Percentiles rank a stretch among this genome's conserved stretches.
Conservation (phyloP, 2,329 filamentous ascomycete genomes). For the Neonectria punicea region DNA sequence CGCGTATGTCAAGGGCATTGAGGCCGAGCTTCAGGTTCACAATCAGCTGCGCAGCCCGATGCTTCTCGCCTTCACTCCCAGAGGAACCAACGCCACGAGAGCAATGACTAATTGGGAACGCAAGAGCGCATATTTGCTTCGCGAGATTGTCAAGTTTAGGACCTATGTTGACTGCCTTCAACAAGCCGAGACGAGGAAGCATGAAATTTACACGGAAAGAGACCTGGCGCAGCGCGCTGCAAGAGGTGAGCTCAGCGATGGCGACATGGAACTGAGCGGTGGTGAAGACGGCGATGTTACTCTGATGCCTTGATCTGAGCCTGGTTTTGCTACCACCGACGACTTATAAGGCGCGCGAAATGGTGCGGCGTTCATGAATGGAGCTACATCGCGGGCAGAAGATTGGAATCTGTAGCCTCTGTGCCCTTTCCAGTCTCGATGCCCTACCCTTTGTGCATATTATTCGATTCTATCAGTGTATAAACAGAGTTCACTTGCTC, state of each 20-base stretch:
- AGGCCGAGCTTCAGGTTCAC: constrained; percentile 85
- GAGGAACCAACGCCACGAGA: constrained; percentile 81
- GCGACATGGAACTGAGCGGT: constrained; percentile 49
- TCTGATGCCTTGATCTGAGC: constrained; percentile 44
- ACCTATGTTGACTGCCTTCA: constrained; percentile 91
- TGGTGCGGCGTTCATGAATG: constrained; percentile 7
- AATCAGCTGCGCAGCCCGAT: constrained; percentile 90
- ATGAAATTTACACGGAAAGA: constrained; percentile 74
- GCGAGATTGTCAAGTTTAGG: constrained; percentile 95
- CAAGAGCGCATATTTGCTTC: constrained; percentile 89
- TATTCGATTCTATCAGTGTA: constrained; percentile 37
- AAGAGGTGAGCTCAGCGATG: constrained; percentile 57
- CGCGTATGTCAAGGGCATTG: constrained; percentile 85
- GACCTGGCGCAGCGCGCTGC: constrained; percentile 62
- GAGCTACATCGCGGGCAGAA: constrained; percentile 27
- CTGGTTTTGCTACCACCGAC: constrained; percentile 27
- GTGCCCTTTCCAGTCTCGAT: constrained; percentile 34
- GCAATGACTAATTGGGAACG: constrained; percentile 98
- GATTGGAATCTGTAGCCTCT: constrained; percentile 28
- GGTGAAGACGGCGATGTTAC: constrained; percentile 51
- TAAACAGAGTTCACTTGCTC: constrained; percentile 24
- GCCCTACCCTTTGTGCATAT: constrained; percentile 36
- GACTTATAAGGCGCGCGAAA: constrained; percentile 10
- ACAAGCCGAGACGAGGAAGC: constrained; percentile 74
- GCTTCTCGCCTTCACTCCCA: constrained; percentile 87